Evolutionary conservation across 768 basidiomycete genomes (phyloP).

Genomic region (Hericium coralloides): DNA sequence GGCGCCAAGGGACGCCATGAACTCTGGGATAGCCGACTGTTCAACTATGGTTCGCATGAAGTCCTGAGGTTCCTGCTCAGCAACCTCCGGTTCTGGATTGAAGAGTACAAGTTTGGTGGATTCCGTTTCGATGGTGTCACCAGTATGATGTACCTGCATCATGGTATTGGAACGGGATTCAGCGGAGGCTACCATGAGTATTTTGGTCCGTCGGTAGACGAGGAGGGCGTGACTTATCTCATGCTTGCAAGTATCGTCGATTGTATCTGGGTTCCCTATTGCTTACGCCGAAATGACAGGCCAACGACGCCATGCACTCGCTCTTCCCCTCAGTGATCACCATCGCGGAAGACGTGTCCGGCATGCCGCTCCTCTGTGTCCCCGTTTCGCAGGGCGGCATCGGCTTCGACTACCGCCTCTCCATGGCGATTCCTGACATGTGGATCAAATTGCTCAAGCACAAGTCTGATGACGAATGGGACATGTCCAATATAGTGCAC

Average conservation of each 20-base stretch:
- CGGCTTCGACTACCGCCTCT: constrained; percentile 96
- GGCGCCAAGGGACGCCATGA: constrained; percentile 87
- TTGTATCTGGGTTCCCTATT: background rate
- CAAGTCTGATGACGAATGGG: constrained; percentile 78
- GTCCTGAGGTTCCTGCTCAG: constrained; percentile 92
- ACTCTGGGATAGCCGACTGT: constrained; percentile 95
- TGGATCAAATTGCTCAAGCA: constrained; percentile 99
- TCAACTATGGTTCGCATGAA: constrained; percentile 95
- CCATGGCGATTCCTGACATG: constrained; percentile 99
- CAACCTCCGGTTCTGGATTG: constrained; percentile 92
- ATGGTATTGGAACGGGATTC: constrained; percentile 96
- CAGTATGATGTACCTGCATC: constrained; percentile 98
- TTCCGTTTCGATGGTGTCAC: constrained; percentile 99
- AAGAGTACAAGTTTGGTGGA: constrained; percentile 93
- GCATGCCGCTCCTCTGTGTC: constrained; percentile 91
- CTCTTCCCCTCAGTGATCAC: constrained; percentile 78
- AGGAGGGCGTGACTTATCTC: constrained; percentile 88
- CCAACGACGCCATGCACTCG: constrained; percentile 82
- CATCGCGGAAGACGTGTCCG: constrained; percentile 98
- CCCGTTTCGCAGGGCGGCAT: constrained; percentile 78
- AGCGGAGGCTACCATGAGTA: constrained; percentile 98
- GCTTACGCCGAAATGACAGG: constrained; percentile 37
- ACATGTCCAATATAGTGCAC: constrained; percentile 77
- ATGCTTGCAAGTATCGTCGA: constrained; percentile 72
- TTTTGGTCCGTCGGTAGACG: constrained; percentile 78